Percentiles rank a stretch among this genome's conserved stretches.
Conservation (phyloP, 768 basidiomycete species). For the Tremella mesenterica region DNA sequence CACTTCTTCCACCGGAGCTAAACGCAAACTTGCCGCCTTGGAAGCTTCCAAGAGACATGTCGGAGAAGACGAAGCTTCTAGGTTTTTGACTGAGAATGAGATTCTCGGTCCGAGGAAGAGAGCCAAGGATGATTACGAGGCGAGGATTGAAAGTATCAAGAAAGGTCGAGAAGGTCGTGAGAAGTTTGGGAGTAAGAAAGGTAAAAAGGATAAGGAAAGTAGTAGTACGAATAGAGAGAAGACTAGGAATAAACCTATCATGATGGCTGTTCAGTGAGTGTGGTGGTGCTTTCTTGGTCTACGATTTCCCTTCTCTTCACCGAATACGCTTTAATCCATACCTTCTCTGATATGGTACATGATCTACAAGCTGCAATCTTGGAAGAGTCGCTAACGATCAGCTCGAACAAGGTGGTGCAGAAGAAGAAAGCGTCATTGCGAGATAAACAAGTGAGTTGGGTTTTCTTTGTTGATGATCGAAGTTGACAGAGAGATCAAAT, state of each 20-base stretch:
- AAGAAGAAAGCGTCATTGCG: slow-evolving; percentile 46
- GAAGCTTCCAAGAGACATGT: slow-evolving; percentile 60
- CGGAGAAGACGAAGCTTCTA: slow-evolving; percentile 49
- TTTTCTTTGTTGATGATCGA: not conserved
- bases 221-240: slow-evolving; percentile 89
- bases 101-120: slow-evolving; percentile 93
- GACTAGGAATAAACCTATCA: slow-evolving; percentile 84
- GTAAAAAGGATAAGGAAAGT: slow-evolving; percentile 84
- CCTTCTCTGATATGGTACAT: too few species aligned
- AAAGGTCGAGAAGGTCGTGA: slow-evolving; percentile 91
- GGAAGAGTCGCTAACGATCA: slow-evolving; percentile 9
- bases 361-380: too few species aligned
- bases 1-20: slow-evolving; percentile 65
- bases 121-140: slow-evolving; percentile 83
- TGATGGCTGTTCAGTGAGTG: slow-evolving; percentile 51
- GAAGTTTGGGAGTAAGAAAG: slow-evolving; percentile 80
- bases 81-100: slow-evolving; percentile 78
- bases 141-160: slow-evolving; percentile 80
- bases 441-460: slow-evolving; percentile 38
- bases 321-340: too few species aligned
- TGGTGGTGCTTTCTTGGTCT: not conserved
- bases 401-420: slow-evolving; percentile 42
- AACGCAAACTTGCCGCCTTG: slow-evolving; percentile 77
- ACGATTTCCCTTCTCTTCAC: too few species aligned
- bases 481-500: slow-evolving; percentile 17